A percentile compares a stretch with the other conserved stretches of the same genome.
phyloP scores from a whole-genome alignment of 2,329 filamentous ascomycete species.

The Penicillium sp. region DNA sequence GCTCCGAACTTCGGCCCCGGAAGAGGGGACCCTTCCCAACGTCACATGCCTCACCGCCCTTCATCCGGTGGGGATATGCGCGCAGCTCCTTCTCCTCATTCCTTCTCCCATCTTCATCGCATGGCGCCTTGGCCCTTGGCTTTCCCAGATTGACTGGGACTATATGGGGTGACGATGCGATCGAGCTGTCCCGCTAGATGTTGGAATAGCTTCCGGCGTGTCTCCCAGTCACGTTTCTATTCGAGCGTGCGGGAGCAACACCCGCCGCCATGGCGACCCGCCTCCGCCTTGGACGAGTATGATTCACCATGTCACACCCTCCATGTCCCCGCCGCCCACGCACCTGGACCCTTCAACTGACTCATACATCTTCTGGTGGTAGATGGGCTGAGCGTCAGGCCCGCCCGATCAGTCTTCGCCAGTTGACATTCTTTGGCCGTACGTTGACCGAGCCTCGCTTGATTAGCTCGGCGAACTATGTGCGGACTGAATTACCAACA shows the following conservation, averaged over 20 bases:
- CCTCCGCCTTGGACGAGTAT: conserved; percentile 56
- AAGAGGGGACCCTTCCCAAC: conserved; percentile 1
- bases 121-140: conserved; percentile 1
- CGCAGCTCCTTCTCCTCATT: conserved; percentile 6
- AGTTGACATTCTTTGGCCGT: conserved; percentile 94
- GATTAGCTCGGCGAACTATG: conserved; percentile 94
- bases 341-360: neutral
- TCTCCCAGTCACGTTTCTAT: conserved; percentile 20
- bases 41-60: conserved; percentile 18
- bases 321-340: neutral
- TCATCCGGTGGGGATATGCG: conserved; percentile 13
- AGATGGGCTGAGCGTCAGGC: conserved; percentile 93
- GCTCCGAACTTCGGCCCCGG: neutral
- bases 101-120: conserved; percentile 1
- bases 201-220: conserved; percentile 24
- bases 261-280: conserved; percentile 54
- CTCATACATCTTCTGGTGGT: conserved; percentile 3
- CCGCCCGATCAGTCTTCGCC: conserved; percentile 88
- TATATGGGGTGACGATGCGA: conserved; percentile 34
- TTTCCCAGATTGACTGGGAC: conserved; percentile 7
- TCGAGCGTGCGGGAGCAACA: conserved; percentile 18
- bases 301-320: conserved; percentile 14
- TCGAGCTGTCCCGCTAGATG: conserved; percentile 30
- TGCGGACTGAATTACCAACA: conserved; percentile 86
- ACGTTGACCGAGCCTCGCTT: conserved; percentile 84